Evolutionary conservation across 1,284 basidiomycete species (phyloP).

Genomic region (Xerocomus amazonicus): DNA sequence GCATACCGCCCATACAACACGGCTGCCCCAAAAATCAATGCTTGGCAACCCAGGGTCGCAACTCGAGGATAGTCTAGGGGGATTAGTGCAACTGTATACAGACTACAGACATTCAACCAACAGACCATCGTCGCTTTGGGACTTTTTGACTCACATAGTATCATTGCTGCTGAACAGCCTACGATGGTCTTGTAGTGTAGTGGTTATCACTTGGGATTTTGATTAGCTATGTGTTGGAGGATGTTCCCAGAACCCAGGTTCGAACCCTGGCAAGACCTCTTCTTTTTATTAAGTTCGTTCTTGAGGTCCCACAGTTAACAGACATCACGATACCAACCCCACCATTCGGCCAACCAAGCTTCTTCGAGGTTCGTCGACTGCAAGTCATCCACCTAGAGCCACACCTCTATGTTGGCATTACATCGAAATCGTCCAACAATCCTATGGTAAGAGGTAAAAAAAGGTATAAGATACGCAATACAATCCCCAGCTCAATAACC

Average conservation of each 20-base stretch:
- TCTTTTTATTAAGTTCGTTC: constrained; percentile 7
- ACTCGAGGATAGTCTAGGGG: constrained; percentile 38
- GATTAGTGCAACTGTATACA: no score
- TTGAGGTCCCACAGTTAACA: no score
- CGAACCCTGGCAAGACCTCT: constrained; percentile 29
- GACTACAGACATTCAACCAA: not conserved
- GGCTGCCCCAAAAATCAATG: constrained; percentile 70
- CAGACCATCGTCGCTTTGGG: not conserved
- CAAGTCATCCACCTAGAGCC: no score
- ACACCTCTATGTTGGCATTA: no score
- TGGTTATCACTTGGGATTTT: constrained; percentile 32
- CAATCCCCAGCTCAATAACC: constrained; percentile 50
- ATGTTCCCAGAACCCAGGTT: constrained; percentile 27
- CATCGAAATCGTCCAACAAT: not conserved
- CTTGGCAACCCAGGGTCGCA: constrained; percentile 79
- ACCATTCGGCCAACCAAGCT: no score
- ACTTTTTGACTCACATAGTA: not conserved
- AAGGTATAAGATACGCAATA: not conserved
- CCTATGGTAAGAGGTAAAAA: not conserved
- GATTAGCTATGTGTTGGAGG: constrained; percentile 4
- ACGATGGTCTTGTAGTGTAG: constrained; percentile 27
- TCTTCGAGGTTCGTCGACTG: no score
- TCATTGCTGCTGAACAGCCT: not conserved
- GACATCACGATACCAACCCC: no score
- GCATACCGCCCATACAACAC: constrained; percentile 90